Conservation (phyloP, 108 stramenopile genomes). For the Skeletonema potamos region DNA sequence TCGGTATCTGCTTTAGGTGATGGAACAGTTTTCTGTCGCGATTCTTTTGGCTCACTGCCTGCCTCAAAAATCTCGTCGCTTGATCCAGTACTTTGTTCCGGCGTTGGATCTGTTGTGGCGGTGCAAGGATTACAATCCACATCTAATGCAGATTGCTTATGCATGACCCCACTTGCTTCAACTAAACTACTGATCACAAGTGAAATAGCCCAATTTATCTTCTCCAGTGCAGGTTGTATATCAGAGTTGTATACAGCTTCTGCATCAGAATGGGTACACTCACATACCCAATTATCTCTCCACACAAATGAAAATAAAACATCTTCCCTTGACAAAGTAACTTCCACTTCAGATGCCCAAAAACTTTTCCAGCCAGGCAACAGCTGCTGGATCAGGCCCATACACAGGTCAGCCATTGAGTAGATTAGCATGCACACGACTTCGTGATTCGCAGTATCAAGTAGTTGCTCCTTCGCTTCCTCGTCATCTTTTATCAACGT, state of each 20-base stretch:
- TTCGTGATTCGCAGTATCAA: background rate
- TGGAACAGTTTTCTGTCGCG: background rate
- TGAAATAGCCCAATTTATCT: background rate
- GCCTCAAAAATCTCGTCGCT: background rate
- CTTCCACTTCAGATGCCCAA: constrained; percentile 5
- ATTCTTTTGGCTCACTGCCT: background rate
- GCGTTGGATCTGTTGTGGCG: background rate
- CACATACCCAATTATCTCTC: constrained; percentile 15
- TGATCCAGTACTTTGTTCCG: background rate
- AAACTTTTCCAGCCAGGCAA: background rate
- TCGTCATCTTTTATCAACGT: constrained; percentile 6
- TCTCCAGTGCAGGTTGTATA: background rate
- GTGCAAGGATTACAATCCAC: background rate
- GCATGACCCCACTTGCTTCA: background rate
- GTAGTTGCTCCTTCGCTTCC: background rate
- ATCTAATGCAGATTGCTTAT: background rate
- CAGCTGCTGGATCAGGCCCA: constrained; percentile 11
- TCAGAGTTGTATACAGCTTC: background rate
- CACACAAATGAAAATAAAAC: constrained; percentile 8
- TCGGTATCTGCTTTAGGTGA: background rate
- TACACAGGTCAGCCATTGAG: constrained; percentile 19
- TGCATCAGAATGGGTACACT: background rate
- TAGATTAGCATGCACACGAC: constrained; percentile 20
- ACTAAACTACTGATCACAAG: background rate
- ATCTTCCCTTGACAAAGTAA: background rate